phyloP scores from a whole-genome alignment of 208 protist genomes.

The Leishmania major region DNA sequence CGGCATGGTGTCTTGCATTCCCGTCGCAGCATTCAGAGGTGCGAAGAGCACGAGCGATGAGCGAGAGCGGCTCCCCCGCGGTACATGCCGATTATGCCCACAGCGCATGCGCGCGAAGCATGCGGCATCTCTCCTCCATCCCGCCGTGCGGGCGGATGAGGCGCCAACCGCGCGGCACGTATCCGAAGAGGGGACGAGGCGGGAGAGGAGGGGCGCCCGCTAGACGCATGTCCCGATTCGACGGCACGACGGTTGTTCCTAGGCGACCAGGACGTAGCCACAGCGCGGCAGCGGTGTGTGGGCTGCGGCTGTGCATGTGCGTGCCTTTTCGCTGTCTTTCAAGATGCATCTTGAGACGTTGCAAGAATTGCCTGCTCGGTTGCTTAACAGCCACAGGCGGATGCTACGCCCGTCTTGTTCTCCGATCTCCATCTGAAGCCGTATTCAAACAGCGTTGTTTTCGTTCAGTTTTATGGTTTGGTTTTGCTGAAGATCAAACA shows the following conservation, averaged over 20 bases:
- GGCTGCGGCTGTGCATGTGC: not conserved
- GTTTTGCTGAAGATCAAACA: not conserved
- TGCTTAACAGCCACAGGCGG: not conserved
- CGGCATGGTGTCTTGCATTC: not conserved
- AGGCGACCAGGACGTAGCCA: not conserved
- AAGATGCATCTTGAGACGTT: not conserved
- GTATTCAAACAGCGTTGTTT: not conserved
- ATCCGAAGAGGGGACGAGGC: not conserved
- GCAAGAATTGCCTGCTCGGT: too few relatives aligned
- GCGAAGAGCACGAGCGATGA: too few relatives aligned
- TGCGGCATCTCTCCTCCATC: too few relatives aligned
- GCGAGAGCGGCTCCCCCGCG: too few relatives aligned
- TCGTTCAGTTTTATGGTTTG: not conserved
- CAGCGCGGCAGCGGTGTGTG: not conserved
- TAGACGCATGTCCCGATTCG: not conserved
- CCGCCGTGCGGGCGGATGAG: too few relatives aligned
- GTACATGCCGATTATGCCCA: not conserved
- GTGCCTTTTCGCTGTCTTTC: not conserved
- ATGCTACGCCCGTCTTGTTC: not conserved
- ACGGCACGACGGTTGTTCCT: not conserved
- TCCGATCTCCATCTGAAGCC: too few relatives aligned
- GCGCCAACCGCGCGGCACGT: not conserved
- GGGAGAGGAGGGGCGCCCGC: not conserved
- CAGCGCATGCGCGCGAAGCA: too few relatives aligned
- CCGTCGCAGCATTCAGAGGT: not conserved